phyloP scores from a whole-genome alignment of 257 asterid genomes.

The Solanum paucissectum region DNA sequence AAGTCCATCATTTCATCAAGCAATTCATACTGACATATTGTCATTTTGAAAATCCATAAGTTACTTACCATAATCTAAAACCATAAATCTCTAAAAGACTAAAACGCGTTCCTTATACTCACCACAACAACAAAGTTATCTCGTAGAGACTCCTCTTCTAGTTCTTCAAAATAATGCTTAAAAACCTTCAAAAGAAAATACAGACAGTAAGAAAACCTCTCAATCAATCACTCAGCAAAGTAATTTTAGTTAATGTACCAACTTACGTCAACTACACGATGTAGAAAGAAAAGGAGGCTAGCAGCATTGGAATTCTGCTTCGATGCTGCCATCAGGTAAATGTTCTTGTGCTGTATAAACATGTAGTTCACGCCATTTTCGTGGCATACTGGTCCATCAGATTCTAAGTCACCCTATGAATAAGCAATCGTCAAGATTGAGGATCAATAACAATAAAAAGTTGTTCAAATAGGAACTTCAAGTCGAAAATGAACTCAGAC shows the following conservation, averaged over 20 bases:
- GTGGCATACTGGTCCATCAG: slow-evolving; percentile 81
- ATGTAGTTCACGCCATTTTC: slow-evolving; percentile 87
- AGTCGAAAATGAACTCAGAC: not conserved
- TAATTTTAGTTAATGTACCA: not conserved
- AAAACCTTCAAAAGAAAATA: slow-evolving; percentile 49
- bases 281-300: slow-evolving; percentile 86
- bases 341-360: slow-evolving; percentile 95
- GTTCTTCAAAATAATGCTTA: slow-evolving; percentile 93
- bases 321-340: slow-evolving; percentile 93
- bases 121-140: slow-evolving; percentile 95
- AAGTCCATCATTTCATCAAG: slow-evolving; percentile 99
- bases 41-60: not conserved
- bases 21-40: slow-evolving; percentile 58
- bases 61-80: not conserved
- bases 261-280: slow-evolving; percentile 96
- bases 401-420: slow-evolving; percentile 54
- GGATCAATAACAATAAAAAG: not conserved
- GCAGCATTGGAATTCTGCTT: slow-evolving; percentile 99
- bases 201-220: not conserved
- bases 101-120: slow-evolving; percentile 28
- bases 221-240: not conserved
- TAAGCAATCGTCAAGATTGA: not conserved
- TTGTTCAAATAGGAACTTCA: not conserved
- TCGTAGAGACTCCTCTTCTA: slow-evolving; percentile 96
- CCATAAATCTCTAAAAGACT: not conserved